These are phyloP conservation scores for Cymbidium sinense DNA, from an alignment of 106 monocot genomes.

Conservation along the genomic window DNA sequence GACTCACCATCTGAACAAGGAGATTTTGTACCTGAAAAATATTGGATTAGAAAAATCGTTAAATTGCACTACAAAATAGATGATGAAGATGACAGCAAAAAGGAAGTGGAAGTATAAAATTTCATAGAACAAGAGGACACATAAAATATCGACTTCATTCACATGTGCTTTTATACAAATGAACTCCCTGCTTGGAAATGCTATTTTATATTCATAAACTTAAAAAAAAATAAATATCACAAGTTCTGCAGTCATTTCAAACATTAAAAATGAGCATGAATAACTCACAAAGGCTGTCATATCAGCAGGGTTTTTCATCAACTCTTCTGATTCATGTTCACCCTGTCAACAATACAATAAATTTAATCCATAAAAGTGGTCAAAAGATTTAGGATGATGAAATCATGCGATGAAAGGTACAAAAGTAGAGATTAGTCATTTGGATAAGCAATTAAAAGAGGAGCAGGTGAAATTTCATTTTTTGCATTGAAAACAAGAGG, in stretches of 20 bases:
- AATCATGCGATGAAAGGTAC: neutral
- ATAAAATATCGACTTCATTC: neutral
- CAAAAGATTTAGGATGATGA: neutral
- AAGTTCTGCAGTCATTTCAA: neutral
- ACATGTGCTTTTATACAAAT: neutral
- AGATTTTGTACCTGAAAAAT: slow-evolving; percentile 68
- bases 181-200: neutral
- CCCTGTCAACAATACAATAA: slow-evolving; percentile 20
- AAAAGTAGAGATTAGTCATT: neutral
- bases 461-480: neutral
- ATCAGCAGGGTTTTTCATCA: slow-evolving; percentile 52
- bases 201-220: neutral
- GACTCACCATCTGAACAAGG: slow-evolving; percentile 69
- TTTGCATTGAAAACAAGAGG: neutral
- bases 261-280: neutral
- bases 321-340: slow-evolving; percentile 44
- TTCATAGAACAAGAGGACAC: neutral
- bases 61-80: neutral
- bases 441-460: neutral
- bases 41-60: neutral
- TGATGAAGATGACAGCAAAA: neutral
- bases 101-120: neutral
- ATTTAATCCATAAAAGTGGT: neutral
- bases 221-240: neutral
- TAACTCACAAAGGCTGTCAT: slow-evolving; percentile 65